Evolutionary conservation across 257 asterid genomes (phyloP).

Genomic region (Misopates orontium): DNA sequence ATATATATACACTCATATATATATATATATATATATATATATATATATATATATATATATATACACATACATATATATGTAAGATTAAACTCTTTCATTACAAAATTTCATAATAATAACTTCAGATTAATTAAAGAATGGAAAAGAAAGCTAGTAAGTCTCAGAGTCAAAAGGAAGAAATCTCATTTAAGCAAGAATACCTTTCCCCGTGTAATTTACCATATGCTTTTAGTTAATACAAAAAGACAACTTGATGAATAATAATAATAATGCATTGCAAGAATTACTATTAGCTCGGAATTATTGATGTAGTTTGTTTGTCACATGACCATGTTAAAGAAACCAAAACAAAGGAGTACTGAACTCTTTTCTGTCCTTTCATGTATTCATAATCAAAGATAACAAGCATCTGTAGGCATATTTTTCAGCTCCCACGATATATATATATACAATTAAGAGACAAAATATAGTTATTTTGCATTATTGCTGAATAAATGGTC

Average conservation of each 20-base stretch:
- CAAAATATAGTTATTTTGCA: conserved; percentile 22
- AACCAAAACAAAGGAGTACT: background rate
- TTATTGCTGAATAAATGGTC: conserved; percentile 56
- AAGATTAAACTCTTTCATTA: no score
- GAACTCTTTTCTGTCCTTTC: background rate
- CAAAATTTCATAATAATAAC: no score
- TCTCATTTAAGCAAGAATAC: no score
- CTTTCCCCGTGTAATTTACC: background rate
- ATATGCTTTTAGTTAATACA: background rate
- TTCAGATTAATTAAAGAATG: no score
- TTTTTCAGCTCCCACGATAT: background rate
- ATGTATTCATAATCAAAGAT: background rate
- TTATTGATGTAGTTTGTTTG: background rate
- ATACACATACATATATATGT: no score
- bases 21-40: no score
- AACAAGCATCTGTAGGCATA: background rate
- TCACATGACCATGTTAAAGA: conserved; percentile 11
- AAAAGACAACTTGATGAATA: background rate
- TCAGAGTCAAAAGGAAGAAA: no score
- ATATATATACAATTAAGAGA: background rate
- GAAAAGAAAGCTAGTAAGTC: no score
- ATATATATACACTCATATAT: no score
- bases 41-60: no score
- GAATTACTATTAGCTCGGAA: background rate
- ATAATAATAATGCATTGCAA: background rate